Conservation (phyloP, 1,284 basidiomycete genomes). For the Cerrena zonata region DNA sequence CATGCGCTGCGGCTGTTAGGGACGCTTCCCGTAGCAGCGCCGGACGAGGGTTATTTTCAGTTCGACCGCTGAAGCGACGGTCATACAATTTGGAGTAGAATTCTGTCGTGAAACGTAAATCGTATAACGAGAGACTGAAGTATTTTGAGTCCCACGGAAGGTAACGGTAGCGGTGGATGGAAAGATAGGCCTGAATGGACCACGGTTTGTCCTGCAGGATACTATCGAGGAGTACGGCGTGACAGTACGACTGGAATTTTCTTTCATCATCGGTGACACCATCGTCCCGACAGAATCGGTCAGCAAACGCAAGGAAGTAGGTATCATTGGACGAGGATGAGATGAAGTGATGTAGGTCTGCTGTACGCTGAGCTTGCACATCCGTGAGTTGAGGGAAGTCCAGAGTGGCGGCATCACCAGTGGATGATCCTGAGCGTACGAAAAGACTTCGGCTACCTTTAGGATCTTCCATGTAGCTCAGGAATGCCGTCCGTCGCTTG, state of each 20-base stretch:
- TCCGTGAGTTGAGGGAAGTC: constrained; percentile 76
- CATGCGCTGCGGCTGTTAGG: constrained; percentile 55
- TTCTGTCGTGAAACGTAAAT: constrained; percentile 63
- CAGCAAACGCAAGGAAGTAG: constrained; percentile 69
- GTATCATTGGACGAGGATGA: constrained; percentile 78
- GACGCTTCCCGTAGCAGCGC: constrained; percentile 66
- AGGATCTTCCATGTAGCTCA: constrained; percentile 90
- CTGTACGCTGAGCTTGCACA: constrained; percentile 57
- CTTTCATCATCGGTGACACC: constrained; percentile 53
- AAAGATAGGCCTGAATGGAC: constrained; percentile 69
- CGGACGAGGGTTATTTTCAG: constrained; percentile 57
- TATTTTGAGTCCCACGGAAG: constrained; percentile 51
- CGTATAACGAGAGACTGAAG: constrained; percentile 63
- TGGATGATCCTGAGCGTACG: constrained; percentile 70
- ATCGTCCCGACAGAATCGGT: constrained; percentile 61
- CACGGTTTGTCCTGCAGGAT: constrained; percentile 84
- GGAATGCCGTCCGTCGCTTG: constrained; percentile 85
- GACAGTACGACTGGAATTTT: constrained; percentile 67
- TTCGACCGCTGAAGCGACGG: constrained; percentile 58
- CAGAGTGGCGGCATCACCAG: constrained; percentile 68
- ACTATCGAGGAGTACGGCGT: constrained; percentile 79
- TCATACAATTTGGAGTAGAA: constrained; percentile 73
- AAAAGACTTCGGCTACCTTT: constrained; percentile 87
- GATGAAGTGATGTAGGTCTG: constrained; percentile 78
- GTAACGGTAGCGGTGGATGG: constrained; percentile 60